phyloP scores from a whole-genome alignment of 108 stramenopile species.

The Cyclotella sp. region DNA sequence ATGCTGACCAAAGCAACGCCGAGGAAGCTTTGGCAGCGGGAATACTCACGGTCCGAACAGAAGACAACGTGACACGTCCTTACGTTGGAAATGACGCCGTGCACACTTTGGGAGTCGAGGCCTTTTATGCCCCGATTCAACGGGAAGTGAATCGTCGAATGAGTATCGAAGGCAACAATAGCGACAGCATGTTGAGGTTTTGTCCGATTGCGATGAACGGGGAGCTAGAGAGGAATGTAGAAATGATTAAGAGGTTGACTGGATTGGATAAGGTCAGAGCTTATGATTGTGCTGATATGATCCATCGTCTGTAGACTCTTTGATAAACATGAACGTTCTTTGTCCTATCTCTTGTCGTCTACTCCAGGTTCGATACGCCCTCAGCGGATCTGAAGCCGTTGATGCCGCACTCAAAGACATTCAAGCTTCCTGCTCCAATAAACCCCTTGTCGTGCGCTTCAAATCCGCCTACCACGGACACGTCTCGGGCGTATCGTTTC shows the following conservation, averaged over 20 bases:
- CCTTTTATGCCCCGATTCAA: slow-evolving; percentile 57
- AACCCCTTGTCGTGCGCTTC: slow-evolving; percentile 60
- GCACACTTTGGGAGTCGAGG: slow-evolving; percentile 39
- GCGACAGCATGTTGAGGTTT: slow-evolving; percentile 34
- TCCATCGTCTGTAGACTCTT: not conserved
- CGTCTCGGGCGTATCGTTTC: slow-evolving; percentile 53
- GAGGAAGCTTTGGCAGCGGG: slow-evolving; percentile 17
- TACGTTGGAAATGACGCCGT: slow-evolving; percentile 59
- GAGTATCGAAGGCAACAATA: slow-evolving; percentile 12
- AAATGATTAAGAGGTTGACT: slow-evolving; percentile 43
- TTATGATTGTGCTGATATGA: not conserved
- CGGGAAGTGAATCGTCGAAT: slow-evolving; percentile 51
- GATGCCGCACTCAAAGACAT: slow-evolving; percentile 64
- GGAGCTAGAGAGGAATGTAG: slow-evolving; percentile 50
- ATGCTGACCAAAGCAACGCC: not conserved
- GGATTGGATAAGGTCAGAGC: slow-evolving; percentile 57
- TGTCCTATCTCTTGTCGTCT: not conserved
- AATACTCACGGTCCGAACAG: slow-evolving; percentile 39
- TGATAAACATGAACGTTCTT: not conserved
- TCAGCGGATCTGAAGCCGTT: slow-evolving; percentile 57
- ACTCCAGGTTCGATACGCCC: slow-evolving; percentile 49
- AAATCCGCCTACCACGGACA: slow-evolving; percentile 63
- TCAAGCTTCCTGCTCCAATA: slow-evolving; percentile 43
- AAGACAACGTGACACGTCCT: slow-evolving; percentile 21
- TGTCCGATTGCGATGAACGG: slow-evolving; percentile 54